A percentile compares a stretch with the other conserved stretches of the same genome.
phyloP scores from a whole-genome alignment of 441 rosid species.

The Gossypium gossypioides region DNA sequence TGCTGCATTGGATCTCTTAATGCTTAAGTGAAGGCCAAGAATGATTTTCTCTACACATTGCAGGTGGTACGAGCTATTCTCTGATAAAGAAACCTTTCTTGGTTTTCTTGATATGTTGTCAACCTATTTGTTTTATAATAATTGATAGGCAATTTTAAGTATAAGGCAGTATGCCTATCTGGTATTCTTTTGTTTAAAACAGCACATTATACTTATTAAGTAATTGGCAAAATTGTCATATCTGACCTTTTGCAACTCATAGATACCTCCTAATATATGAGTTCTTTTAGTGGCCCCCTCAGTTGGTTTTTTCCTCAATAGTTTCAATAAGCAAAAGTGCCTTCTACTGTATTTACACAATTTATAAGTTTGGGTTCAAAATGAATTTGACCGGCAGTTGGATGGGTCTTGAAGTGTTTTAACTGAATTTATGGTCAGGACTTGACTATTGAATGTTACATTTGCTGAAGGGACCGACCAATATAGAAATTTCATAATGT shows the following conservation, averaged over 20 bases:
- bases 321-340: neutral
- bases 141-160: neutral
- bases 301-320: neutral
- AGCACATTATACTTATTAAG: neutral
- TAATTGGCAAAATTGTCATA: neutral
- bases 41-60: neutral
- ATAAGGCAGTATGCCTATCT: neutral
- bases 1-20: neutral
- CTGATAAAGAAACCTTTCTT: neutral
- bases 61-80: neutral
- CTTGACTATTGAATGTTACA: neutral
- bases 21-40: neutral
- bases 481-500: neutral
- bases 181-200: neutral
- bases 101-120: neutral
- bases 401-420: neutral
- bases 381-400: neutral
- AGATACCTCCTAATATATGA: neutral
- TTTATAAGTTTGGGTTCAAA: neutral
- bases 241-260: neutral
- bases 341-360: neutral
- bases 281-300: neutral
- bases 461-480: neutral
- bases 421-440: neutral
- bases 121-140: neutral